Evolutionary conservation across 306 rosid species (phyloP), one percentile per base, ranked within the genome.

Genomic region (Malus fusca): DNA sequence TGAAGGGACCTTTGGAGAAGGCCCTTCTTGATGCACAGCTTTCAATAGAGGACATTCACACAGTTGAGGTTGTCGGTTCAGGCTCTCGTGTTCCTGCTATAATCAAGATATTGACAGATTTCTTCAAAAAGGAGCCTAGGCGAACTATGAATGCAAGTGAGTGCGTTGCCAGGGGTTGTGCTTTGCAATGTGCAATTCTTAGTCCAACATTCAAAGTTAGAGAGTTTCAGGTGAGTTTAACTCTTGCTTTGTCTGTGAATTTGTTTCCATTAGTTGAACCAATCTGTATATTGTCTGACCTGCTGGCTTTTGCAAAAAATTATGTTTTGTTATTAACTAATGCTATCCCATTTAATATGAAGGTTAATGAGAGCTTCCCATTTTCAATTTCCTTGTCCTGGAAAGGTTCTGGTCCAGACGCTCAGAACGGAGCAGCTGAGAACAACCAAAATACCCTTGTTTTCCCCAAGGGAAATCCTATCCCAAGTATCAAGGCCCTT

Each of bases 141-240:
- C 87, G 99, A 43, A 96, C 99, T 68, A 92, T 96, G 98, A 96
- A 96, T 81, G 97, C 98, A 9, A 92, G 98, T 71, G 99, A 96
- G 73, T 92, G 99, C 78, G 96, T 96, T 75, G 96, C 97, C 33
- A 87, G 89, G 75, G 99, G 99, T 68, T 86, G 91, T 85, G 99
- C 99, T 51, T 82, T 96, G 84, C 84, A 96, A 77, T 96, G 98
- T 61, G 99, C 99, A 15, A 92, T 96, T 74, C 96, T 96, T 58
- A 96, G 99, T 81, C 98, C 99, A 26, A 92, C 98, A 8, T 96
- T 92, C 81, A 92, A 90, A 89, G 98, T 96, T 0, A 79, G 99
- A 48, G 96, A 96, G 68, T 96, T 92, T 82, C 97, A 92, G 96
- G 99, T 96, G 83, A 71, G 53, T 67, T 69, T 40, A 33, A 51